A percentile compares a stretch with the other conserved stretches of the same genome.
Conservation (phyloP, 1,284 basidiomycete genomes). For the Fomes fomentarius region DNA sequence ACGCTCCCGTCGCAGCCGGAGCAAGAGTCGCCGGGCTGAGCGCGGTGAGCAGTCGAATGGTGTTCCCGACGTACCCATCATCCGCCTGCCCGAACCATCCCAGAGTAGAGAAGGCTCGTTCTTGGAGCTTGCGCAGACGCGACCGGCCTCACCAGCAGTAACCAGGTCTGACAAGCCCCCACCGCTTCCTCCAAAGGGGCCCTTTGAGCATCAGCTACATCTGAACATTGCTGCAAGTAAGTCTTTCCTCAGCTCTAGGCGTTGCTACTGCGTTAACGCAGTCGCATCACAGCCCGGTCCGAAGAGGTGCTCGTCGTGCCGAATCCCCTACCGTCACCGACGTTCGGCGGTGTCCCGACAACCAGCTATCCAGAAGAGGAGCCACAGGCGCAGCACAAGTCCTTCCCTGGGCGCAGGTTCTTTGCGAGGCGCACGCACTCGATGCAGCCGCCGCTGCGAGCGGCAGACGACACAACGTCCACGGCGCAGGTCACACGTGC, state of each 20-base stretch:
- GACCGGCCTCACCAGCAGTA: conserved; percentile 27
- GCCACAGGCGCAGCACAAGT: conserved; percentile 16
- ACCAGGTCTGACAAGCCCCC: conserved; percentile 12
- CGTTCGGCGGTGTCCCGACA: conserved; percentile 16
- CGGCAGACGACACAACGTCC: conserved; percentile 16
- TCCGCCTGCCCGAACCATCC: conserved; percentile 23
- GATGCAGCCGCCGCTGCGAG: conserved; percentile 26
- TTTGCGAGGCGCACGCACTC: conserved; percentile 30
- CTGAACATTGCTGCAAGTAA: conserved; percentile 10
- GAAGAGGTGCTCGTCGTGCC: conserved; percentile 8
- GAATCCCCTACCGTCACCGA: conserved; percentile 9
- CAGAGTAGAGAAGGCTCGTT: conserved; percentile 30
- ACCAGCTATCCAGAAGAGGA: conserved; percentile 28
- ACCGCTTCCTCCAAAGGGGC: conserved; percentile 20
- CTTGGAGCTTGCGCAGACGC: conserved; percentile 31
- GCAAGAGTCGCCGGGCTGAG: conserved; percentile 30
- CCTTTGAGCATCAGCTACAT: neutral
- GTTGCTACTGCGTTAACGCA: neutral
- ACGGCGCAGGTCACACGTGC: conserved; percentile 21
- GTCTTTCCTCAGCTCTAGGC: neutral
- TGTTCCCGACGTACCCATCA: conserved; percentile 26
- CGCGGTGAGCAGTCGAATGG: neutral
- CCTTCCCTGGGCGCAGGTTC: conserved; percentile 16
- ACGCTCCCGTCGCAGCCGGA: conserved; percentile 24
- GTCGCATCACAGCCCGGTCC: conserved; percentile 6